Base-by-base conservation (phyloP, 2,329 filamentous ascomycete genomes). In the Balansia obtecta region DNA sequence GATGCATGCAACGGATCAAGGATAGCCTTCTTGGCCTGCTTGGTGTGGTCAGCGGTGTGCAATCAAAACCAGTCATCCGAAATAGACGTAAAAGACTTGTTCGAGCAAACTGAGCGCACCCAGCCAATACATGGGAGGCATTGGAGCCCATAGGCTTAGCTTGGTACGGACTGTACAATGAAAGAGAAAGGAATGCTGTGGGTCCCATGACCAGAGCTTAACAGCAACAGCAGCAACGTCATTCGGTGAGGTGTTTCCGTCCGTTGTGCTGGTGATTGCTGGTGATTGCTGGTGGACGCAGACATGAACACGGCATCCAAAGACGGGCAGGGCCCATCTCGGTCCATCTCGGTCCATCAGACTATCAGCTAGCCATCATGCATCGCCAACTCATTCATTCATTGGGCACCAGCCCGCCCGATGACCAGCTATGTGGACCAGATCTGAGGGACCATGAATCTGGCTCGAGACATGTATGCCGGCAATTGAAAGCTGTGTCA, bases 1-100 rank as follows among this genome's bases (percentile, higher is more conserved):
- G 81, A 82, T 20, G 75, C 82, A 58, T 73, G 80, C 54, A 88
- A 70, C 55, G 85, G 85, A 58, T 85, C 82, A 56, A 88, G 77
- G 43, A 88, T 71, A 60, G 84, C 82, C 59, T 79, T 75, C 49
- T 74, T 71, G 42, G 83, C 81, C 83, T 87, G 60, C 2, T 18
- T n/a, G 4, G 16, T 3, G 16, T 49, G 15, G 41, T 41, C 4
- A 45, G 44, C 32, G 22, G 34, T 16, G 30, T 30, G 30, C 32
- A 34, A 22, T 45, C 13, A 20, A 16, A 44, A 27, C 16, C 3
- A 18, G 16, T 10, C 20, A 41, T 16, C 4, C 34, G n/a, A 41
- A n/a, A 10, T 13, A 12, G 20, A 41, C 8, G 34, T n/a, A 18
- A 46, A 39, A 46, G n/a, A 37, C 20, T 20, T 2, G 9, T n/a